Conservation (phyloP, 495 filamentous ascomycete species). For the Filosporella fistucella region DNA sequence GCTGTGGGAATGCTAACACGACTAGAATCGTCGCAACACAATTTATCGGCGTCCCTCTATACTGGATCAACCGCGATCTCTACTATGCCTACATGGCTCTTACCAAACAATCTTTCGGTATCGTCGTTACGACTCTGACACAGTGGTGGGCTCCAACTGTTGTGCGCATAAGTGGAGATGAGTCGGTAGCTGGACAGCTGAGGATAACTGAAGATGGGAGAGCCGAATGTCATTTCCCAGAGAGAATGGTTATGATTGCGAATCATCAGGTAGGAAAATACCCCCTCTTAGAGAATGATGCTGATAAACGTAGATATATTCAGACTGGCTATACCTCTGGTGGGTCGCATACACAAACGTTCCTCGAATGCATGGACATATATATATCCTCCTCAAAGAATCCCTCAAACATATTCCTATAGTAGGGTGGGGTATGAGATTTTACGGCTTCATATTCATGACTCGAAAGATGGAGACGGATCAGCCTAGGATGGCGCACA, state of each 20-base stretch:
- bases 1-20: background rate
- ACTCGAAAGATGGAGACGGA: constrained; percentile 79
- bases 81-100: constrained; percentile 77
- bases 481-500: constrained; percentile 61
- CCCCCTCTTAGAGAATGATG: background rate
- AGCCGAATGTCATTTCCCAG: constrained; percentile 69
- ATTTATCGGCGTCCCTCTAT: constrained; percentile 64
- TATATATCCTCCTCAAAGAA: constrained; percentile 84
- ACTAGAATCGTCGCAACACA: constrained; percentile 60
- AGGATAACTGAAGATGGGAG: constrained; percentile 58
- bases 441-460: constrained; percentile 82
- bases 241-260: constrained; percentile 73
- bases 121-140: constrained; percentile 70
- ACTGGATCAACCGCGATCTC: constrained; percentile 60
- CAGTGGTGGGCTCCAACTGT: constrained; percentile 77
- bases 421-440: constrained; percentile 74
- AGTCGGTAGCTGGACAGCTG: constrained; percentile 65
- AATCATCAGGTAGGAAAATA: constrained; percentile 64
- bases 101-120: constrained; percentile 71
- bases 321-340: constrained; percentile 88
- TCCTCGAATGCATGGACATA: constrained; percentile 69
- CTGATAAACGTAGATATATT: constrained; percentile 53
- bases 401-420: constrained; percentile 73
- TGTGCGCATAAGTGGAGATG: constrained; percentile 73
- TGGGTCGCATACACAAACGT: constrained; percentile 73